Evolutionary conservation across 2,329 filamentous ascomycete genomes (phyloP).

Genomic region (Arthroderma sp.): DNA sequence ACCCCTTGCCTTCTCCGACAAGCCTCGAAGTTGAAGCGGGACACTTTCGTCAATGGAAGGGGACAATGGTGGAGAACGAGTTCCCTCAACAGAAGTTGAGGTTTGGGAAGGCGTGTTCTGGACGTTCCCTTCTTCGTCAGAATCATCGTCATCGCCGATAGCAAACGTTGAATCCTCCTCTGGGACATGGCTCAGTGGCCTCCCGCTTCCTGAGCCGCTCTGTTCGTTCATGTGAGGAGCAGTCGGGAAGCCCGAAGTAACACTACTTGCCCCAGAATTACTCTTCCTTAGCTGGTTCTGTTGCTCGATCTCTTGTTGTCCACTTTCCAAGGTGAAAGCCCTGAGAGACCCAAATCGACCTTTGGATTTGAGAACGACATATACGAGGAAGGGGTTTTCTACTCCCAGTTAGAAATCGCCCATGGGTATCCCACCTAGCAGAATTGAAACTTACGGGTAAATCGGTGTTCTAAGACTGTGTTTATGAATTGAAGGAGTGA

Average conservation of each 20-base stretch:
- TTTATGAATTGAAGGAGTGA: constrained; percentile 83
- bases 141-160: constrained; percentile 64
- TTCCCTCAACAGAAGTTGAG: constrained; percentile 43
- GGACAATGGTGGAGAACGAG: constrained; percentile 55
- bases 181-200: constrained; percentile 54
- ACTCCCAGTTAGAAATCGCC: constrained; percentile 14
- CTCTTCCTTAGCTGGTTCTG: constrained; percentile 60
- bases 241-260: constrained; percentile 18
- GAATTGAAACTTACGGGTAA: constrained; percentile 45
- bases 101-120: constrained; percentile 46
- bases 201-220: constrained; percentile 35
- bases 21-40: constrained; percentile 69
- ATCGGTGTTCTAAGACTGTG: constrained; percentile 79
- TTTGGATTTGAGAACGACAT: constrained; percentile 63
- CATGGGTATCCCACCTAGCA: neutral
- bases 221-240: constrained; percentile 25
- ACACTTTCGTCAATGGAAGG: constrained; percentile 63
- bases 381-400: constrained; percentile 74
- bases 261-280: constrained; percentile 21
- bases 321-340: constrained; percentile 81
- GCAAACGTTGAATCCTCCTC: constrained; percentile 73
- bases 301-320: constrained; percentile 78
- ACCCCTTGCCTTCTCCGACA: constrained; percentile 93
- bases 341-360: constrained; percentile 75
- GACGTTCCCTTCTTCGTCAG: constrained; percentile 48